Base-by-base conservation (phyloP, 116 monocot genomes). In the Zostera marina region DNA sequence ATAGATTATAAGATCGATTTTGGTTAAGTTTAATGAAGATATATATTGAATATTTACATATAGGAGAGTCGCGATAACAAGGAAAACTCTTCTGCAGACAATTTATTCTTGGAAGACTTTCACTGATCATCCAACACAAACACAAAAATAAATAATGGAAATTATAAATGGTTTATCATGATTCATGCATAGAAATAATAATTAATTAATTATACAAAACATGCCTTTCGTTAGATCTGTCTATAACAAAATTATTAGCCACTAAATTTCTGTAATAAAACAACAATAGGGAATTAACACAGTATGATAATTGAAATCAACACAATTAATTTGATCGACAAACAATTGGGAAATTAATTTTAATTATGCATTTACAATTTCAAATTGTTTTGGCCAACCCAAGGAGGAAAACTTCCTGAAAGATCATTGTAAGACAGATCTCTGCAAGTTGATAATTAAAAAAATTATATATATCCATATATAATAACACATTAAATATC, bases 31-130 rank as follows among this genome's bases (percentile, higher is more conserved):
- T n/a, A n/a, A n/a, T n/a, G n/a, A n/a, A n/a, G n/a, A n/a, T n/a
- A n/a, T 32, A 5, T 32, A 5, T 32, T 3, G 32, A 32, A 32
- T 32, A 32, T 3, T 44, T 54, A 93, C 93, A 88, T 11, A 68
- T 61, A 56, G 88, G 93, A 62, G 73, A 77, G 59, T 64, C 74
- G 38, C 46, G 81, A 68, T 62, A 13, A 72, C 93, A 93, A 39
- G 93, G 79, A 26, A 66, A 57, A 55, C 79, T 53, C 51, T 64
- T 65, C 56, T 93, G 93, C 54, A 93, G 83, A 42, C 88, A 93
- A 11, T 77, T 41, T 53, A 87, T 75, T 47, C 84, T 88, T 52
- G 66, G 70, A 44, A 70, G 69, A 49, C 23, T 7, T 32, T 4
- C 47, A 62, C 48, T 62, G 24, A 55, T 81, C 61, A 63, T 46